Conservation (phyloP, 2,329 filamentous ascomycete genomes). For the Cladosporium sphaerospermum region DNA sequence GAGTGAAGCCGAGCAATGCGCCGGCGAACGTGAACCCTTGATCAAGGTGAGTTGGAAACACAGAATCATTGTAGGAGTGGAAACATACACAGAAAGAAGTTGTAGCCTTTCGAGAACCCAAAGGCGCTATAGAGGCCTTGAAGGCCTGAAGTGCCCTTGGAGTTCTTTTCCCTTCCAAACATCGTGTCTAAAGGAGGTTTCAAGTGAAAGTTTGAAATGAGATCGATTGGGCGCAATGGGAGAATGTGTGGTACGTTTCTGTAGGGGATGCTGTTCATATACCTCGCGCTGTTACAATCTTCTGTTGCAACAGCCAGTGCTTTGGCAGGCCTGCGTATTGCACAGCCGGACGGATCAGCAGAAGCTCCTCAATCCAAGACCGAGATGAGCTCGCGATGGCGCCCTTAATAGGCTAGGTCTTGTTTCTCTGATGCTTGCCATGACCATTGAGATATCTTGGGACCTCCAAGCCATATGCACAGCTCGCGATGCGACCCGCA, state of each 20-base stretch:
- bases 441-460: background rate
- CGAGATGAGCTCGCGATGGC: background rate
- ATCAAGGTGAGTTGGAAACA: background rate
- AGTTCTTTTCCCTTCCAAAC: background rate
- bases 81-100: constrained; percentile 46
- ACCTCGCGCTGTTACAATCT: too few species aligned
- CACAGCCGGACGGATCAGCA: too few species aligned
- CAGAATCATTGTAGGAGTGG: background rate
- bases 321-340: too few species aligned
- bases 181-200: background rate
- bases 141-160: background rate
- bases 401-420: background rate
- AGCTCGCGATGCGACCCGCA: background rate
- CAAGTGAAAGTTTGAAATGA: background rate
- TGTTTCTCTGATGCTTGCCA: background rate
- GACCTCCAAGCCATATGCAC: background rate
- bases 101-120: constrained; percentile 54
- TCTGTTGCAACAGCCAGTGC: too few species aligned
- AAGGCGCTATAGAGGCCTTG: constrained; percentile 40
- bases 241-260: too few species aligned
- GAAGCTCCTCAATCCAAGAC: too few species aligned
- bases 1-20: constrained; percentile 41
- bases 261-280: too few species aligned
- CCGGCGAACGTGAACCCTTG: constrained; percentile 17
- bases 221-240: too few species aligned